Percentiles rank a stretch among this genome's conserved stretches.
These are phyloP conservation scores for Quercus robur DNA, from an alignment of 306 rosid genomes.

Conservation along the genomic window DNA sequence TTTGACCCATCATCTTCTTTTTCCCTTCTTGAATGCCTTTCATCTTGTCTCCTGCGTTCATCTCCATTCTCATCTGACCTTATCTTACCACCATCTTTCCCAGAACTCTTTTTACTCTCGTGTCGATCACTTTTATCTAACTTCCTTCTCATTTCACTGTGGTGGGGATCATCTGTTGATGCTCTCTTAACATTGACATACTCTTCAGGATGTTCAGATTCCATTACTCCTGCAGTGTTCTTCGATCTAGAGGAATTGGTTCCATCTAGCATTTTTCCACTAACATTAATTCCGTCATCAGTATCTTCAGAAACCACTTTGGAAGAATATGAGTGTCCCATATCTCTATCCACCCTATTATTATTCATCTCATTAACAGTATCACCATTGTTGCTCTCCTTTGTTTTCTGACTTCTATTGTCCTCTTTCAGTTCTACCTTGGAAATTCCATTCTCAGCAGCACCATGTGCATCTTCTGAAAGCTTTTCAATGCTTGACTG, in stretches of 20 bases:
- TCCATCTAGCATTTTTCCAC: conserved; percentile 38
- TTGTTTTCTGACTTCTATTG: conserved; percentile 25
- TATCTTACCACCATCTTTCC: conserved; percentile 51
- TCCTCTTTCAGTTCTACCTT: conserved; percentile 30
- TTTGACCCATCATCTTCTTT: conserved; percentile 53
- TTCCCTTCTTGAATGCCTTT: conserved; percentile 54
- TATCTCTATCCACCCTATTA: conserved; percentile 31
- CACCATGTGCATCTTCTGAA: conserved; percentile 27
- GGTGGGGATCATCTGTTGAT: conserved; percentile 32
- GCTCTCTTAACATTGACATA: conserved; percentile 26
- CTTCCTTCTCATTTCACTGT: conserved; percentile 46
- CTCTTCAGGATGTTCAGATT: conserved; percentile 43
- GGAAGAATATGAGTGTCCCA: conserved; percentile 35
- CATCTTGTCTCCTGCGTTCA: conserved; percentile 61
- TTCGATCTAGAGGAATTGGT: conserved; percentile 38
- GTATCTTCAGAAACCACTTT: conserved; percentile 36
- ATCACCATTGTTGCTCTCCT: conserved; percentile 37
- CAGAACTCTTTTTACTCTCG: conserved; percentile 37
- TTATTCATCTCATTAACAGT: conserved; percentile 32
- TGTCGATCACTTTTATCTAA: conserved; percentile 45
- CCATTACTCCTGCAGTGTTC: conserved; percentile 25
- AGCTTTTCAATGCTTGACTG: conserved; percentile 31
- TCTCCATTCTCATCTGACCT: conserved; percentile 51
- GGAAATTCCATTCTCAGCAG: conserved; percentile 39
- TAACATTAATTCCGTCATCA: conserved; percentile 31